Evolutionary conservation across 2,329 filamentous ascomycete genomes (phyloP).

Genomic region (Fusarium cyanostomum): DNA sequence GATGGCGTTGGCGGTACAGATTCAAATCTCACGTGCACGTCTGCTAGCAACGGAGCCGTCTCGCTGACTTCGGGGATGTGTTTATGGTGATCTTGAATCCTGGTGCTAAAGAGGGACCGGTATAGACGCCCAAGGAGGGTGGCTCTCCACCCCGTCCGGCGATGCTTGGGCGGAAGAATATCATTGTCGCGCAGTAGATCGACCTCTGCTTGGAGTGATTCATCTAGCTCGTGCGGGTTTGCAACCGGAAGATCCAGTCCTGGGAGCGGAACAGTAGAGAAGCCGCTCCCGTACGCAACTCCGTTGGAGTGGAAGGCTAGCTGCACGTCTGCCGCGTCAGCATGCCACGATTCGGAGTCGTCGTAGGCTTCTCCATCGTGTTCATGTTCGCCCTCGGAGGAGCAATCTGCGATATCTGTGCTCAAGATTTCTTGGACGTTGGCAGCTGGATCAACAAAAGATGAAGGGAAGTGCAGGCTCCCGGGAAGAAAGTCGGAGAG

Average conservation of each 20-base stretch:
- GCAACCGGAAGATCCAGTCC: slow-evolving; percentile 27
- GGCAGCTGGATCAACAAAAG: slow-evolving; percentile 21
- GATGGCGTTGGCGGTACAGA: slow-evolving; percentile 16
- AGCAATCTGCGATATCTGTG: slow-evolving; percentile 37
- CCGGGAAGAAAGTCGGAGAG: slow-evolving; percentile 36
- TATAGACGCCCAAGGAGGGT: slow-evolving; percentile 12
- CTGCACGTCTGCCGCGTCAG: slow-evolving; percentile 16
- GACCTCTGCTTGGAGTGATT: slow-evolving; percentile 30
- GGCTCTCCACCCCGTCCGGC: slow-evolving; percentile 2
- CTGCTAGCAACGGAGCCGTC: slow-evolving; percentile 12
- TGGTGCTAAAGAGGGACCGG: slow-evolving; percentile 25
- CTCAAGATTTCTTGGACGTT: slow-evolving; percentile 32
- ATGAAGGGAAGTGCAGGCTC: slow-evolving; percentile 16
- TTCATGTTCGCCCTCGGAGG: slow-evolving; percentile 26
- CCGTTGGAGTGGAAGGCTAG: slow-evolving; percentile 36
- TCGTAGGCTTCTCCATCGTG: slow-evolving; percentile 13
- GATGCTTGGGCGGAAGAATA: slow-evolving; percentile 18
- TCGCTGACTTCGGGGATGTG: slow-evolving; percentile 12
- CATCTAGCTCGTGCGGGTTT: slow-evolving; percentile 36
- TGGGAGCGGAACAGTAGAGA: slow-evolving; percentile 30
- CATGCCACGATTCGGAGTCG: slow-evolving; percentile 11
- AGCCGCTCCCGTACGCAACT: slow-evolving; percentile 29
- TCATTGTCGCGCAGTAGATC: slow-evolving; percentile 35
- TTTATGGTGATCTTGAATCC: slow-evolving; percentile 25
- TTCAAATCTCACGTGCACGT: slow-evolving; percentile 1